phyloP scores from a whole-genome alignment of 352 stramenopile species.

The Pythium volutum region DNA sequence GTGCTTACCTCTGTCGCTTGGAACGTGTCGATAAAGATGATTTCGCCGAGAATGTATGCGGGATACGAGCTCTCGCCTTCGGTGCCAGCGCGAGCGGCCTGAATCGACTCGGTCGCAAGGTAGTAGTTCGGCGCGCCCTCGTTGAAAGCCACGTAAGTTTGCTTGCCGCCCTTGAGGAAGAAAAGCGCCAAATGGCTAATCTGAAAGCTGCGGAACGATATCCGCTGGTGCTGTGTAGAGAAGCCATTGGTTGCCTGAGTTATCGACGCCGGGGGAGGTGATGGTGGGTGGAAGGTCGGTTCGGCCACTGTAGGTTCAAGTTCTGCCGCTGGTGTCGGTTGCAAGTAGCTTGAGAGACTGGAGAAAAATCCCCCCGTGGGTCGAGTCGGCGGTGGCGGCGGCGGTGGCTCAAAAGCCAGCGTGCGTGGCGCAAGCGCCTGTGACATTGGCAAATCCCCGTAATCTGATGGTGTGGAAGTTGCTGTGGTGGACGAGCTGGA shows the following conservation, averaged over 20 bases:
- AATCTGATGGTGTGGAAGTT: slow-evolving; percentile 27
- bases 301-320: slow-evolving; percentile 5
- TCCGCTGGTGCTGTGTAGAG: slow-evolving; percentile 54
- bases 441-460: slow-evolving; percentile 58
- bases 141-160: slow-evolving; percentile 83
- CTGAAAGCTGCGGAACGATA: slow-evolving; percentile 80
- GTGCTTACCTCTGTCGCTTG: slow-evolving; percentile 68
- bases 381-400: slow-evolving; percentile 25
- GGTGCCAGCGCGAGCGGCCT: slow-evolving; percentile 54
- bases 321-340: not conserved
- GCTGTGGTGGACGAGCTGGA: slow-evolving; percentile 17
- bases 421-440: slow-evolving; percentile 51
- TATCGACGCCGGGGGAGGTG: slow-evolving; percentile 3
- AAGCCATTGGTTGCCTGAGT: slow-evolving; percentile 9
- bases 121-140: slow-evolving; percentile 79
- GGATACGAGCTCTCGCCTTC: slow-evolving; percentile 46
- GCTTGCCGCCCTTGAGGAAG: slow-evolving; percentile 69
- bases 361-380: slow-evolving; percentile 22
- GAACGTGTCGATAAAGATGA: slow-evolving; percentile 85
- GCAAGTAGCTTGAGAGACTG: slow-evolving; percentile 24
- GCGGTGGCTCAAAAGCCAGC: slow-evolving; percentile 21
- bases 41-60: slow-evolving; percentile 77
- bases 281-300: slow-evolving; percentile 9
- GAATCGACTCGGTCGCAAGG: slow-evolving; percentile 74
- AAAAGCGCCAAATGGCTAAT: slow-evolving; percentile 79